Conservation (phyloP, 768 basidiomycete species). For the Mycena amicta region DNA sequence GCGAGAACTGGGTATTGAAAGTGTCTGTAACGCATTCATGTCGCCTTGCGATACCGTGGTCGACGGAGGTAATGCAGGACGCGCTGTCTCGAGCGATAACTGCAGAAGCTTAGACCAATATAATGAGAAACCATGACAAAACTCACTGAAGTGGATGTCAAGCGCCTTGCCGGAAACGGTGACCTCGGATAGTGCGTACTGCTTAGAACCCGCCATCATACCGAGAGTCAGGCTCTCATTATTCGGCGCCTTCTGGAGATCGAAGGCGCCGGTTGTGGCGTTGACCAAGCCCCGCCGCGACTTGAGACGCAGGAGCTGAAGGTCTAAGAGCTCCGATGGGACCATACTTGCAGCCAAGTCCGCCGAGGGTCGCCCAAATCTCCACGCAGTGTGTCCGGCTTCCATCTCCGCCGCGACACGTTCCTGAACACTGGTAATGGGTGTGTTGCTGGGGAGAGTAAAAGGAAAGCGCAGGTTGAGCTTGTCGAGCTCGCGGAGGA, state of each 20-base stretch:
- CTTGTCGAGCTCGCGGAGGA: not conserved
- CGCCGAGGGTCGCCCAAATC: not conserved
- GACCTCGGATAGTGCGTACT: not conserved
- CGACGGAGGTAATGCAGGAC: not conserved
- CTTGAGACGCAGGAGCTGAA: not conserved
- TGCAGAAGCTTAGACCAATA: not conserved
- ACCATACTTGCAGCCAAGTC: not conserved
- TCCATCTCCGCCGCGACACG: no score
- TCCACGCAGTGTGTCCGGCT: no score
- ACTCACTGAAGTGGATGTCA: not conserved
- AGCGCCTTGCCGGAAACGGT: not conserved
- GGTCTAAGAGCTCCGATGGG: not conserved
- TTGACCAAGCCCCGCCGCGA: not conserved
- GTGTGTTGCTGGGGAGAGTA: not conserved
- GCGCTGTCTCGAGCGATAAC: not conserved
- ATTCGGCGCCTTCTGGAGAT: not conserved
- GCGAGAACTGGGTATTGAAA: not conserved
- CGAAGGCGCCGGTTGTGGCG: not conserved
- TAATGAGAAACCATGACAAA: not conserved
- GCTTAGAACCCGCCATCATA: not conserved
- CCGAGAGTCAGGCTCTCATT: not conserved
- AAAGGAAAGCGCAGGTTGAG: not conserved
- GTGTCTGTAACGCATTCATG: not conserved
- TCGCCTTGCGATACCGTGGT: not conserved
- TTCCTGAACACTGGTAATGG: no score